Evolutionary conservation across 257 asterid species (phyloP).

Genomic region (Solanum neorickii): DNA sequence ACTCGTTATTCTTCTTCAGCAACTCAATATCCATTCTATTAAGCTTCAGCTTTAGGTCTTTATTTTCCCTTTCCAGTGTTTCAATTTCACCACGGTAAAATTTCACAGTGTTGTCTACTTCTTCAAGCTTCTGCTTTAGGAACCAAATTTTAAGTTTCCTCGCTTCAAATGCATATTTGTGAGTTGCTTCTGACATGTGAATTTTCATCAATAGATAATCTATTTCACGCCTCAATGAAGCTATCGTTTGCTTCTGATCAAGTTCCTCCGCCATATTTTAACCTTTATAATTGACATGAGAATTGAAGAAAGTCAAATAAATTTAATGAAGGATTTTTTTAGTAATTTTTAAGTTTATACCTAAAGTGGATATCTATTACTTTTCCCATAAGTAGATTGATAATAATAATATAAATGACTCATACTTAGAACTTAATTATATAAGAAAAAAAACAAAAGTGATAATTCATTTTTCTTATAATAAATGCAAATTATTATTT

Average conservation of each 20-base stretch:
- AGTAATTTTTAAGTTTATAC: neutral
- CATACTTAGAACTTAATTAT: neutral
- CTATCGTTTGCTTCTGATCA: neutral
- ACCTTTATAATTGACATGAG: neutral
- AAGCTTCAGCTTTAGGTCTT: too few relatives aligned
- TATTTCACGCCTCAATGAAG: neutral
- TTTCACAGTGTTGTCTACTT: too few relatives aligned
- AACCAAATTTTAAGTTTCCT: too few relatives aligned
- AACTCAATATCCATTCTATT: too few relatives aligned
- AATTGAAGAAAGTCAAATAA: neutral
- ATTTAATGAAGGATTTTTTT: too few relatives aligned
- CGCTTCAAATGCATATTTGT: too few relatives aligned
- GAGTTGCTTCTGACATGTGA: too few relatives aligned
- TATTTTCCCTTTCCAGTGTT: too few relatives aligned
- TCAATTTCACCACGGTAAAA: too few relatives aligned
- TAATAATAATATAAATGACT: neutral
- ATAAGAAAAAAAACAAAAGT: neutral
- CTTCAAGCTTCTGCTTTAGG: too few relatives aligned
- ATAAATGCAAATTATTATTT: too few relatives aligned
- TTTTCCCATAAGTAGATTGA: neutral
- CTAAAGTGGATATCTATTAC: neutral
- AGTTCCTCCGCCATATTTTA: neutral
- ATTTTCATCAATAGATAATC: neutral
- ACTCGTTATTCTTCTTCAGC: too few relatives aligned
- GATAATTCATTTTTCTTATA: neutral